Conservation (phyloP, 441 rosid species). For the Syzygium syzygioides region DNA sequence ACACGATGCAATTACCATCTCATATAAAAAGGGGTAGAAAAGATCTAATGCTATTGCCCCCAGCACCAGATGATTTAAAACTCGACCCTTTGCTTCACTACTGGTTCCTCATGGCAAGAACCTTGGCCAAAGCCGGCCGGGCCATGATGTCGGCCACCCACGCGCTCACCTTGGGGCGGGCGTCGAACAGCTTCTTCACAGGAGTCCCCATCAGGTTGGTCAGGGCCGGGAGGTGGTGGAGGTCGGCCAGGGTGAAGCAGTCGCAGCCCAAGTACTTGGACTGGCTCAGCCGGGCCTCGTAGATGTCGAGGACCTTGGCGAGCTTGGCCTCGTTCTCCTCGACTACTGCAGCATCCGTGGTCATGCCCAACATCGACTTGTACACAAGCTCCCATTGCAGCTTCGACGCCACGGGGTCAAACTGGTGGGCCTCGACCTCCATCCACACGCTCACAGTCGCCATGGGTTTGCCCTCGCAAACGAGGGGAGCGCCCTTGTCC, state of each 20-base stretch:
- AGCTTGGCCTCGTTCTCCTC: conserved; percentile 1
- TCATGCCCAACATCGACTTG: background rate
- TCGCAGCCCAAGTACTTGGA: background rate
- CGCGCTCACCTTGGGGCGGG: background rate
- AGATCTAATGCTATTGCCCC: background rate
- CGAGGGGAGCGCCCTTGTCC: conserved; percentile 13
- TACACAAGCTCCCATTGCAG: background rate
- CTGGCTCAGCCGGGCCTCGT: background rate
- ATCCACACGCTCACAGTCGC: background rate
- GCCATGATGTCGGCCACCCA: background rate
- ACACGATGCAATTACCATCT: background rate
- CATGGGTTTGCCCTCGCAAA: background rate
- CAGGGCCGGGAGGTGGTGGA: background rate
- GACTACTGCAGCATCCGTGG: background rate
- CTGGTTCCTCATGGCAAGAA: background rate
- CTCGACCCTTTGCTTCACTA: background rate
- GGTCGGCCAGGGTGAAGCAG: conserved; percentile 1
- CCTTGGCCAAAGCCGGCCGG: background rate
- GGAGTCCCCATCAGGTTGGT: background rate
- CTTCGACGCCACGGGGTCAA: background rate
- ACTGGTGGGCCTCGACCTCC: conserved; percentile 4
- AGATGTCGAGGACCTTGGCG: background rate
- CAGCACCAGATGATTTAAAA: background rate
- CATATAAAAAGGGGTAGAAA: background rate
- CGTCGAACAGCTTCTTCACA: background rate